These are phyloP conservation scores for Aureobasidium namibiae DNA, from an alignment of 2,329 filamentous ascomycete genomes.

Conservation along the genomic window DNA sequence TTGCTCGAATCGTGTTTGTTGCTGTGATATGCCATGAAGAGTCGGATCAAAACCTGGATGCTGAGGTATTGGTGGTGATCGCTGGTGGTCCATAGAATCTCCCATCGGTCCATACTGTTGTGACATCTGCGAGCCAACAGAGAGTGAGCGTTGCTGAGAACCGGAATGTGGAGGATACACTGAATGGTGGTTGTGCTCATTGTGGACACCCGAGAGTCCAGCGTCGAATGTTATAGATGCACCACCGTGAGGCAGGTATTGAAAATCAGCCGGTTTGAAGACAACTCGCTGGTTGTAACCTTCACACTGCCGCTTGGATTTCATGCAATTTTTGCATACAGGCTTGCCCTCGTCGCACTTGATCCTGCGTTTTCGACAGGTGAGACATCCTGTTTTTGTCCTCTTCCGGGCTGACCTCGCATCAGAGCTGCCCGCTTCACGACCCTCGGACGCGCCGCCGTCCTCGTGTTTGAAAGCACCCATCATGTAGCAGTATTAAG, in stretches of 20 bases:
- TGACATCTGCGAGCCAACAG: background rate
- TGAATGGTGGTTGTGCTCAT: background rate
- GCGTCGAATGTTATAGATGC: constrained; percentile 29
- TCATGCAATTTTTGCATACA: constrained; percentile 75
- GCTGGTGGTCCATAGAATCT: background rate
- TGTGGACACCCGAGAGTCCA: background rate
- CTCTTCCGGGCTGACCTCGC: constrained; percentile 42
- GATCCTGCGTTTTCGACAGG: constrained; percentile 88
- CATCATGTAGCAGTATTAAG: background rate
- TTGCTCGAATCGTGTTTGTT: background rate
- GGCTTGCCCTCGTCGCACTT: constrained; percentile 92
- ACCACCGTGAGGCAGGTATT: constrained; percentile 36
- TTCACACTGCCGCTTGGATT: constrained; percentile 75
- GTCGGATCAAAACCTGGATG: background rate
- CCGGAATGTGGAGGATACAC: background rate
- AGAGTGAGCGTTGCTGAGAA: background rate
- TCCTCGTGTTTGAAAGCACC: background rate
- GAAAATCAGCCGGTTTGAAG: constrained; percentile 64
- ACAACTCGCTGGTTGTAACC: constrained; percentile 75
- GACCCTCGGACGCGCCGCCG: background rate
- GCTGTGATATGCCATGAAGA: background rate
- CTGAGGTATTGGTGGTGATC: background rate
- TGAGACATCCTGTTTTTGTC: constrained; percentile 89
- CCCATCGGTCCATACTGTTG: background rate
- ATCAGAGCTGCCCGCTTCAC: constrained; percentile 1